Evolutionary conservation across 164 flowering plant species (phyloP), one percentile per base, ranked within the genome.

Genomic region (Paratinospora sagittata): DNA sequence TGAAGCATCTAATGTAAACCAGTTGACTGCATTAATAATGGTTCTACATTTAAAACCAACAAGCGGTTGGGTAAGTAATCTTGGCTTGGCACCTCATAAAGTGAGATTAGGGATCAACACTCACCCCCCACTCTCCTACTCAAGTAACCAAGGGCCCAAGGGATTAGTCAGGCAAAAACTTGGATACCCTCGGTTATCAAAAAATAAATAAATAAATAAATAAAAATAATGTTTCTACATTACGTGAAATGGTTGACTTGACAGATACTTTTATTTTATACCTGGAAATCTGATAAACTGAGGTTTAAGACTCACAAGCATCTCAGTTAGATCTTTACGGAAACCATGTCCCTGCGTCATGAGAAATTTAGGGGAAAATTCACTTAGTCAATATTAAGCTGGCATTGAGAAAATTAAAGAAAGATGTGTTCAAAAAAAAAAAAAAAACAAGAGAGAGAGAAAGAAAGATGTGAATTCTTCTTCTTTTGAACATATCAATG

Each of bases 251-350:
- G 24, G 21, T n/a, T 55, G 24, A 55, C 24, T 19, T 19, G 24
- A 19, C 26, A 55, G 21, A 19, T 30, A 55, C 0, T 19, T 55
- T 24, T 72, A 10, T 12, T 45, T 14, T 11, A 27, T 84, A 95
- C 99, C 97, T 81, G 97, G 98, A 81, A 95, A 92, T 82, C 97
- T 89, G 60, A 95, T 10, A 74, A 95, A 95, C 69, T 78, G 85
- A 23, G 98, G 98, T 72, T 85, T 88, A 61, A 92, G 49, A 78
- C 71, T 82, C 61, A 74, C 81, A 74, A 95, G 66, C 97, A 89
- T 89, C 68, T 78, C 67, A 76, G 81, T 41, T 68, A 95, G 93
- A 49, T 89, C 94, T 8, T 70, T 85, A 37, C 93, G 84, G 74
- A 95, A 95, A 77, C 97, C 97, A 83, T 87, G 96, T 12, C 92